Base-by-base conservation (phyloP, 2,329 filamentous ascomycete species). In the Trichothecium sympodiale region DNA sequence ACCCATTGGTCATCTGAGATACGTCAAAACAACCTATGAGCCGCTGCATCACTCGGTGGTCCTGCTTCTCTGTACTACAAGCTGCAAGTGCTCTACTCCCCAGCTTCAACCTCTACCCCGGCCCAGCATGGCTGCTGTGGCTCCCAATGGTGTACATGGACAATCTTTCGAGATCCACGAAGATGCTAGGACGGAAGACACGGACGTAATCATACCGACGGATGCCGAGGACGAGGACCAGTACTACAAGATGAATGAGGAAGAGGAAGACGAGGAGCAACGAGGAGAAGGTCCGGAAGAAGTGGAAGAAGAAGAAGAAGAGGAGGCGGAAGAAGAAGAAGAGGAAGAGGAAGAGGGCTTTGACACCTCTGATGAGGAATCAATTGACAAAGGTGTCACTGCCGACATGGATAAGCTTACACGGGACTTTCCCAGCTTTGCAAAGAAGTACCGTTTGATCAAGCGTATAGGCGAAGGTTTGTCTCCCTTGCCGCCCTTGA, bases 391-490 rank as follows among this genome's bases (percentile, higher is more conserved):
- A 15, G 65, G 63, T 5, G 83, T 94, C 12, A 73, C 77, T 42
- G 77, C 87, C 36, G 91, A 98, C 56, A 98, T 98, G 75, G 74
- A 77, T 35, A 84, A 79, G 46, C 76, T 98, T 38, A 80, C 89
- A 48, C 69, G 77, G 36, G 81, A 78, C 25, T 95, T 96, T 54
- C 79, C 79, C 27, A 84, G 83, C 35, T 93, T 96, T 55, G 81
- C 74, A 45, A 72, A 84, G 49, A 77, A 80, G 39, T 98, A 89
- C 60, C 80, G 88, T 36, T 63, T 98, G 37, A 91, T 98, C 55
- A 95, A 95, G 61, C 81, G 89, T 43, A 98, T 98, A 52, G 91
- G 91, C 52, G 91, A 98, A 73, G 91, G 87, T 88, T 20, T 15
- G 34, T 32, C 9, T 8, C 13, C 29, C 12, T 25, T 33, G 8